These are phyloP conservation scores for Apiotrichum mycotoxinovorans DNA, from an alignment of 1,284 basidiomycete genomes.

Conservation along the genomic window DNA sequence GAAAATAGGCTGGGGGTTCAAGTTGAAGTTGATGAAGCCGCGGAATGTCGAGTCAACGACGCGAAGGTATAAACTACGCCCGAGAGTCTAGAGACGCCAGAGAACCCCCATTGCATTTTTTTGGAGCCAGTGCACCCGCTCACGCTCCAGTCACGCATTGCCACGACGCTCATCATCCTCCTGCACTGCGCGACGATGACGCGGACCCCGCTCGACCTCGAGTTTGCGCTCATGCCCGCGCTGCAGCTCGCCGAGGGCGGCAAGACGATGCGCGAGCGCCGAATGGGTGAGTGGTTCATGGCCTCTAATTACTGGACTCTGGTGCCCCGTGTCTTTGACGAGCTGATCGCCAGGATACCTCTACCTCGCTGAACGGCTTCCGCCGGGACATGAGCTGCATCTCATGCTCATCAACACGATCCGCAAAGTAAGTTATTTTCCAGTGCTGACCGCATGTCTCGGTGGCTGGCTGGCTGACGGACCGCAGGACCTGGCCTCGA, in stretches of 20 bases:
- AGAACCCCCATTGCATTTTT: no score
- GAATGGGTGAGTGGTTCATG: slow-evolving; percentile 32
- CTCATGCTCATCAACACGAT: slow-evolving; percentile 48
- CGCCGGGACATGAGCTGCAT: slow-evolving; percentile 35
- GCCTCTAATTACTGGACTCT: neutral
- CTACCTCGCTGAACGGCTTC: slow-evolving; percentile 37
- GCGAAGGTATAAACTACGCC: no score
- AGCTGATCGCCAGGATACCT: slow-evolving; percentile 34
- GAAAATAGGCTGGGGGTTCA: no score
- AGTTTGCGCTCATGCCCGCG: slow-evolving; percentile 41
- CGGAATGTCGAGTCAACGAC: no score
- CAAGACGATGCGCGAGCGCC: slow-evolving; percentile 24
- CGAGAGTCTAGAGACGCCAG: neutral
- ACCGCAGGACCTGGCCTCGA: slow-evolving; percentile 38
- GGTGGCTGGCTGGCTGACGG: no score
- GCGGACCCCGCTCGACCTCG: slow-evolving; percentile 13
- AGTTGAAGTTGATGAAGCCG: no score
- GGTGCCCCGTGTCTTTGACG: no score
- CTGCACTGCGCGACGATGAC: slow-evolving; percentile 31
- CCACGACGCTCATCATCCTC: slow-evolving; percentile 38
- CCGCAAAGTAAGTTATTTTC: slow-evolving; percentile 32
- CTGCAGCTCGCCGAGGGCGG: slow-evolving; percentile 43
- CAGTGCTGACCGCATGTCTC: neutral
- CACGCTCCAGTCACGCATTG: slow-evolving; percentile 27
- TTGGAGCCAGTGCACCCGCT: no score